Evolutionary conservation across 768 basidiomycete species (phyloP).

Genomic region (Psilocybe subaeruginosa): DNA sequence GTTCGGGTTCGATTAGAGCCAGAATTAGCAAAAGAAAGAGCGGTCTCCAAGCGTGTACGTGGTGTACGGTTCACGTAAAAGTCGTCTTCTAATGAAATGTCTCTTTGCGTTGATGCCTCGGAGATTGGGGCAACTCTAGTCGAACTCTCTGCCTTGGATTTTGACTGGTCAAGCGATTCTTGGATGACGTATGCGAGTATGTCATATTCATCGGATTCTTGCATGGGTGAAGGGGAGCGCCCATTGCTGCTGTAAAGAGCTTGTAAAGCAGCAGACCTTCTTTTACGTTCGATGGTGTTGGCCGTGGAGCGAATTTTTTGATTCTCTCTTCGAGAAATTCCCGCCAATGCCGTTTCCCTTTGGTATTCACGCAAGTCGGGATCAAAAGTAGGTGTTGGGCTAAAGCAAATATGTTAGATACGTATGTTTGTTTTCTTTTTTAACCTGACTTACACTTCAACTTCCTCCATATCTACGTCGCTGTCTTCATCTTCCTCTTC

Average conservation of each 20-base stretch:
- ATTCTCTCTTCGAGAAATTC: conserved; percentile 50
- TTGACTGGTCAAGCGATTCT: conserved; percentile 22
- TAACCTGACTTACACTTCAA: conserved; percentile 57
- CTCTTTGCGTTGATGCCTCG: neutral
- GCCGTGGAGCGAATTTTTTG: conserved; percentile 37
- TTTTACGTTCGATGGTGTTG: conserved; percentile 36
- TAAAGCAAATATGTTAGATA: conserved; percentile 15
- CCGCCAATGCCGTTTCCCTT: conserved; percentile 61
- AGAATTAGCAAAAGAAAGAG: conserved; percentile 67
- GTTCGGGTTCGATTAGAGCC: conserved; percentile 34
- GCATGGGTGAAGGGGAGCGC: neutral
- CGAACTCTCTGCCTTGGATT: neutral
- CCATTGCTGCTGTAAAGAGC: conserved; percentile 27
- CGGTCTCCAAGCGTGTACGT: conserved; percentile 66
- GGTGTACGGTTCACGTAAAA: conserved; percentile 37
- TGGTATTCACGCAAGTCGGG: conserved; percentile 67
- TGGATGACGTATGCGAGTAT: conserved; percentile 27
- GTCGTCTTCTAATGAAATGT: conserved; percentile 30
- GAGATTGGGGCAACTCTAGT: no score
- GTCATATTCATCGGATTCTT: conserved; percentile 20
- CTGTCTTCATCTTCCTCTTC: conserved; percentile 59
- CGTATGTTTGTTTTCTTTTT: neutral
- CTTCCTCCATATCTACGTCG: conserved; percentile 79
- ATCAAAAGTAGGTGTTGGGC: conserved; percentile 46
- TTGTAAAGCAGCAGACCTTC: conserved; percentile 52